These are phyloP conservation scores for Rheum nobile DNA, from an alignment of 148 eudicot species.

Conservation along the genomic window DNA sequence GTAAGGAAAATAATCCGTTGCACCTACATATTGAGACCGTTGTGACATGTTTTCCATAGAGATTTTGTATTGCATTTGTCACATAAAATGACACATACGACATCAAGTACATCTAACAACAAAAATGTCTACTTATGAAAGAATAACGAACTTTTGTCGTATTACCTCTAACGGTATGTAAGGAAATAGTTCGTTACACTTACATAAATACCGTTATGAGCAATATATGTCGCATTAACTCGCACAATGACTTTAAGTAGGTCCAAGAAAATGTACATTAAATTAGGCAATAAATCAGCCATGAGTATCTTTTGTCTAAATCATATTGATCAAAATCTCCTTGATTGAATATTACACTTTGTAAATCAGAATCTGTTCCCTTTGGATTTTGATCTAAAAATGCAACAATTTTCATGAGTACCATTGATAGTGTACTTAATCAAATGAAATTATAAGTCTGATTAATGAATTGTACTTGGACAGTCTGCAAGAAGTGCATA, in stretches of 20 bases:
- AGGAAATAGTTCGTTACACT: neutral
- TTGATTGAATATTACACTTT: neutral
- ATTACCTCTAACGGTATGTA: neutral
- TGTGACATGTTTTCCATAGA: too few relatives aligned
- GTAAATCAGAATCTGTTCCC: neutral
- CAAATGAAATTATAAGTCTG: neutral
- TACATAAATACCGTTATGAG: neutral
- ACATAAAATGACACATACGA: neutral
- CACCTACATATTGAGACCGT: neutral
- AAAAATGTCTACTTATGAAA: neutral
- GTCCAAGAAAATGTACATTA: neutral
- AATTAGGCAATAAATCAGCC: neutral
- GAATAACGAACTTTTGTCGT: neutral
- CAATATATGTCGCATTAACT: neutral
- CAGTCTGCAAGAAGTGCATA: conserved; percentile 91
- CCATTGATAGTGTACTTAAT: neutral
- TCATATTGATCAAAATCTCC: neutral
- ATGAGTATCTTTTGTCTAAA: neutral
- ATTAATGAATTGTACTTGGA: neutral
- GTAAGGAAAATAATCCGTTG: neutral
- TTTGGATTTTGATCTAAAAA: neutral
- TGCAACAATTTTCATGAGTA: neutral
- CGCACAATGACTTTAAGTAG: neutral
- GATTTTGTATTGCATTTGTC: neutral
- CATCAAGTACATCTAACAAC: too few relatives aligned